Conservation (phyloP, 2,329 filamentous ascomycete species). For the Lithohypha guttulata region DNA sequence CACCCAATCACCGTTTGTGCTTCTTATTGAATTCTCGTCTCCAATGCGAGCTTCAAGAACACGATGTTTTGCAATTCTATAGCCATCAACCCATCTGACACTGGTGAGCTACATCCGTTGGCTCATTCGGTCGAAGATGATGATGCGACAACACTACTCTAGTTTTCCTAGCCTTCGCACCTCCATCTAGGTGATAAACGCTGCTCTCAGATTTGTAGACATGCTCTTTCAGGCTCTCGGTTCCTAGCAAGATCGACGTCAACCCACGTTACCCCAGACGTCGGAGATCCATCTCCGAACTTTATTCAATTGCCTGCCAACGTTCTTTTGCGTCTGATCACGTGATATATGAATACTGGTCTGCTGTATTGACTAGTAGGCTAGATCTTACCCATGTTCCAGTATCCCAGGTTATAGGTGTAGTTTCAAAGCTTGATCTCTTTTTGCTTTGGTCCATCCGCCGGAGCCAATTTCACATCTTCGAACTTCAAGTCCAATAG, state of each 20-base stretch:
- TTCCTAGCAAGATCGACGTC: slow-evolving; percentile 18
- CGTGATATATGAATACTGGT: slow-evolving; percentile 12
- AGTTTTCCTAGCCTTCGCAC: slow-evolving; percentile 1
- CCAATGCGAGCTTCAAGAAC: slow-evolving; percentile 14
- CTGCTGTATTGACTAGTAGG: not conserved
- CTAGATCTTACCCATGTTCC: not conserved
- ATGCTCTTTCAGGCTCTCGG: slow-evolving; percentile 8
- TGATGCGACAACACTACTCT: slow-evolving; percentile 12
- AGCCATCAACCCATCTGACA: slow-evolving; percentile 2
- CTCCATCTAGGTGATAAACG: not conserved
- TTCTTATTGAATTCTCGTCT: slow-evolving; percentile 11
- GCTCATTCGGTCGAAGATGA: slow-evolving; percentile 9
- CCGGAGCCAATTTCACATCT: slow-evolving; percentile 24
- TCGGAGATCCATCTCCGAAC: slow-evolving; percentile 17
- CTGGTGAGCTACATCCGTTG: slow-evolving; percentile 4
- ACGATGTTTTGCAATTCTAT: slow-evolving; percentile 13
- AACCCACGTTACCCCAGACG: slow-evolving; percentile 13
- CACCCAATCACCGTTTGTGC: slow-evolving; percentile 12
- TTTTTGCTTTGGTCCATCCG: too few species aligned
- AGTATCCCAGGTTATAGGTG: not conserved
- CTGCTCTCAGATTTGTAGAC: slow-evolving; percentile 15
- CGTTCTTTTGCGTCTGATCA: slow-evolving; percentile 19
- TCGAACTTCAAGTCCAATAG: slow-evolving; percentile 46
- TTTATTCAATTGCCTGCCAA: slow-evolving; percentile 11
- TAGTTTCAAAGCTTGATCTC: not conserved